Conservation (phyloP, 805 yeast genomes). For the Candida anglica region DNA sequence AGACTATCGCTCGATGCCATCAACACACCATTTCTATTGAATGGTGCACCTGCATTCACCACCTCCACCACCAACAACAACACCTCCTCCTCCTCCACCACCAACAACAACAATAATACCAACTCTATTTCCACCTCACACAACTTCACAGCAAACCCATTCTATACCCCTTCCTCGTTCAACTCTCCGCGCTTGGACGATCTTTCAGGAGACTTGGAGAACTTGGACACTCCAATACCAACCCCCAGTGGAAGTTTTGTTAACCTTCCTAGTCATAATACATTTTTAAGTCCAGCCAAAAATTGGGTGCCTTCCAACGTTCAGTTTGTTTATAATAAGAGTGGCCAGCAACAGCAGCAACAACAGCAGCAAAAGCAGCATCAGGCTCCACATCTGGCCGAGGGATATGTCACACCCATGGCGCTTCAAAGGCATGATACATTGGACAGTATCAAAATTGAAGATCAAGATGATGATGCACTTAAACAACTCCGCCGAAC, state of each 20-base stretch:
- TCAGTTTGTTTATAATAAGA: constrained; percentile 1
- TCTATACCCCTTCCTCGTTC: constrained; percentile 23
- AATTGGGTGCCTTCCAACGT: background rate
- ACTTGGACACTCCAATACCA: constrained; percentile 18
- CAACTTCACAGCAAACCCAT: constrained; percentile 19
- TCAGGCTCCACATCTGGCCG: background rate
- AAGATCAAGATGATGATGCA: constrained; percentile 41
- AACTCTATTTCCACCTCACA: background rate
- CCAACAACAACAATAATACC: background rate
- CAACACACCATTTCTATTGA: constrained; percentile 11
- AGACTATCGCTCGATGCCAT: constrained; percentile 34
- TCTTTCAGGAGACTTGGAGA: constrained; percentile 17
- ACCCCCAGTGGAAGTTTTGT: constrained; percentile 10
- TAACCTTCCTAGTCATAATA: constrained; percentile 1
- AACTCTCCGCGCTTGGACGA: constrained; percentile 20
- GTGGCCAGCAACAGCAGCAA: constrained; percentile 1
- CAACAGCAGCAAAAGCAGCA: constrained; percentile 4
- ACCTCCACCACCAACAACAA: constrained; percentile 3
- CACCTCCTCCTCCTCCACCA: background rate
- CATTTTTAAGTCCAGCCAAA: constrained; percentile 3
- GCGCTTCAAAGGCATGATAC: constrained; percentile 20
- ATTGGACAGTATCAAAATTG: constrained; percentile 29
- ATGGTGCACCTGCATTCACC: constrained; percentile 5
- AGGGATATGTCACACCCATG: constrained; percentile 8
- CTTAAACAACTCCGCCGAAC: constrained; percentile 37